These are phyloP conservation scores for Aspergillus brunneoviolaceus DNA, from an alignment of 2,329 filamentous ascomycete species.

Conservation along the genomic window DNA sequence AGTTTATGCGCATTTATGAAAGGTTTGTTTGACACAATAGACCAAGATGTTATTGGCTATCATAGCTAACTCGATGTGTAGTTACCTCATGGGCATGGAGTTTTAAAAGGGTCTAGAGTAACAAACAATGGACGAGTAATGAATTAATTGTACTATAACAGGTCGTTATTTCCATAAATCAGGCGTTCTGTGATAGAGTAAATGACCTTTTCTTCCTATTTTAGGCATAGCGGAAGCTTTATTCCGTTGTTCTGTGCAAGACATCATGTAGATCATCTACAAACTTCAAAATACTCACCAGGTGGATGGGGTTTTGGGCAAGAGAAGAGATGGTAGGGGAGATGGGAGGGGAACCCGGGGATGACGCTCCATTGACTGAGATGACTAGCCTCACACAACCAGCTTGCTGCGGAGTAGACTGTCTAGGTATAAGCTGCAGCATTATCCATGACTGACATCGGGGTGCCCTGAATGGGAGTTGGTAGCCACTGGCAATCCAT, in stretches of 20 bases:
- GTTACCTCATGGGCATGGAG: slow-evolving; percentile 73
- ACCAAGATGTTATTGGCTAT: background rate
- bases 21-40: slow-evolving; percentile 59
- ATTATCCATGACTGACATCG: background rate
- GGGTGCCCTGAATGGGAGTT: slow-evolving; percentile 1
- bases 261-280: no score
- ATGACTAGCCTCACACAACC: background rate
- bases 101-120: slow-evolving; percentile 40
- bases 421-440: background rate
- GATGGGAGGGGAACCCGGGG: background rate
- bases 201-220: background rate
- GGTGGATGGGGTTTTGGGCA: no score
- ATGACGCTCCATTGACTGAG: no score
- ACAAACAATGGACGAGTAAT: slow-evolving; percentile 28
- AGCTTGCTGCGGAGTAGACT: background rate
- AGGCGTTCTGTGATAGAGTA: background rate
- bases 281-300: no score
- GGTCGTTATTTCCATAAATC: background rate
- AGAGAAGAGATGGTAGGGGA: no score
- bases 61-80: slow-evolving; percentile 44
- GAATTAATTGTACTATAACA: slow-evolving; percentile 27
- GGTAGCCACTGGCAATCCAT: background rate
- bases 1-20: slow-evolving; percentile 95
- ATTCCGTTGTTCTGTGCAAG: background rate
- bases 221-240: background rate